Evolutionary conservation across 2,329 filamentous ascomycete species (phyloP).

Genomic region (Aschersonia sp.): DNA sequence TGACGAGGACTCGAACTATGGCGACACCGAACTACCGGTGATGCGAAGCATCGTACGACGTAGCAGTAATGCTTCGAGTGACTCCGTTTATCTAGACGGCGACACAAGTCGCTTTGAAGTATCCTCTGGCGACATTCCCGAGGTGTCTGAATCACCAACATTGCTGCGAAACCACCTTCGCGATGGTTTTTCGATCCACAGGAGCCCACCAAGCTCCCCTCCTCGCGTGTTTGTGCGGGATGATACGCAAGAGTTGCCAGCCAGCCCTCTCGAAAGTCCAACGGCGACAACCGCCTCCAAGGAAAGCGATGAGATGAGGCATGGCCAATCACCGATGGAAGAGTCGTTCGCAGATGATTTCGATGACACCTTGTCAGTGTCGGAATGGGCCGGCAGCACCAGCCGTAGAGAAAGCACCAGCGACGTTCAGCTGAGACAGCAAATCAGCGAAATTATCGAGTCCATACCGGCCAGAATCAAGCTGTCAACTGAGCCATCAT

Average conservation of each 20-base stretch:
- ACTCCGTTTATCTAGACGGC: slow-evolving; percentile 24
- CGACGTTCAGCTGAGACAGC: slow-evolving; percentile 60
- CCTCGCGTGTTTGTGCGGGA: slow-evolving; percentile 12
- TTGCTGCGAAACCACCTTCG: slow-evolving; percentile 14
- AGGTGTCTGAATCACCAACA: slow-evolving; percentile 28
- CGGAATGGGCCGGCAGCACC: slow-evolving; percentile 12
- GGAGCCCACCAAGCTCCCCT: slow-evolving; percentile 35
- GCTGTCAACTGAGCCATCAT: slow-evolving; percentile 40
- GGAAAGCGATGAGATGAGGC: slow-evolving; percentile 21
- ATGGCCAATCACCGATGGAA: slow-evolving; percentile 25
- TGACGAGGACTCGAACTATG: too few species aligned
- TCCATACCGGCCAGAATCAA: slow-evolving; percentile 69
- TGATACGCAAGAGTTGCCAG: slow-evolving; percentile 13
- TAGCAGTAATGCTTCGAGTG: slow-evolving; percentile 18
- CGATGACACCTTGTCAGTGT: slow-evolving; percentile 23
- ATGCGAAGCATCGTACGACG: slow-evolving; percentile 15
- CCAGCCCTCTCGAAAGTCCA: slow-evolving; percentile 31
- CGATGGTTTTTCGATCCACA: slow-evolving; percentile 19
- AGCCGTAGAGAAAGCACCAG: slow-evolving; percentile 22
- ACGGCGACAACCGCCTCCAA: slow-evolving; percentile 22
- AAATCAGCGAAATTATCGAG: slow-evolving; percentile 65
- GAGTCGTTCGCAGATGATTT: slow-evolving; percentile 31
- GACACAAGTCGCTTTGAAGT: slow-evolving; percentile 22
- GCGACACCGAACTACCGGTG: slow-evolving; percentile 20
- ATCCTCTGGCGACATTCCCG: slow-evolving; percentile 26